A percentile compares a stretch with the other conserved stretches of the same genome.
Evolutionary conservation across 2,329 filamentous ascomycete species (phyloP).

Genomic region (Emmonsia crescens): DNA sequence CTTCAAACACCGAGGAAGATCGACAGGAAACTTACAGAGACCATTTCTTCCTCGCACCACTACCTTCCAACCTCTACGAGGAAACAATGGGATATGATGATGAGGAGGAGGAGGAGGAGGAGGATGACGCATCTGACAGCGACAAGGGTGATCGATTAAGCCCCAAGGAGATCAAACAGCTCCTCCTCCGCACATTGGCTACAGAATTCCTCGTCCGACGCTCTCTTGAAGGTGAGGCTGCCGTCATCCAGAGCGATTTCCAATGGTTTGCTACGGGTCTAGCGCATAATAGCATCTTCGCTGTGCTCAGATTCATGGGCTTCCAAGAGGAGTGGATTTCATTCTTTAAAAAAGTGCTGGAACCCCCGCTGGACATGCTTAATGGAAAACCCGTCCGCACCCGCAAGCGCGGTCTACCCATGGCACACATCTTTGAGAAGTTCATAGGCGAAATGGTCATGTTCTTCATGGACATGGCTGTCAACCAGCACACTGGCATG

Average conservation of each 20-base stretch:
- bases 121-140: constrained; percentile 12
- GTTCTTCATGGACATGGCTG: constrained; percentile 38
- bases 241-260: constrained; percentile 34
- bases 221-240: constrained; percentile 25
- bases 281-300: constrained; percentile 35
- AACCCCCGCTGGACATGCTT: constrained; percentile 35
- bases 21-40: constrained; percentile 18
- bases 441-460: constrained; percentile 39
- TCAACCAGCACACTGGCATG: constrained; percentile 35
- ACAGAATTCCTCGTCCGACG: constrained; percentile 28
- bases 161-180: constrained; percentile 28
- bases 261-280: constrained; percentile 36
- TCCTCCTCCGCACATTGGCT: constrained; percentile 30
- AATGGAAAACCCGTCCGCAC: constrained; percentile 28
- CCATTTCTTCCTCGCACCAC: constrained; percentile 26
- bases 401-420: constrained; percentile 37
- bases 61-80: constrained; percentile 21
- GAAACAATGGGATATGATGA: constrained; percentile 18
- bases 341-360: constrained; percentile 38
- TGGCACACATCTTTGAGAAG: constrained; percentile 38
- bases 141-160: constrained; percentile 10
- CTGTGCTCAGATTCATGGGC: constrained; percentile 36
- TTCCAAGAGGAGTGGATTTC: constrained; percentile 32
- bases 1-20: constrained; percentile 7
- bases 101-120: constrained; percentile 15